phyloP scores from a whole-genome alignment of 2,329 filamentous ascomycete genomes.

The Onygenales sp. region DNA sequence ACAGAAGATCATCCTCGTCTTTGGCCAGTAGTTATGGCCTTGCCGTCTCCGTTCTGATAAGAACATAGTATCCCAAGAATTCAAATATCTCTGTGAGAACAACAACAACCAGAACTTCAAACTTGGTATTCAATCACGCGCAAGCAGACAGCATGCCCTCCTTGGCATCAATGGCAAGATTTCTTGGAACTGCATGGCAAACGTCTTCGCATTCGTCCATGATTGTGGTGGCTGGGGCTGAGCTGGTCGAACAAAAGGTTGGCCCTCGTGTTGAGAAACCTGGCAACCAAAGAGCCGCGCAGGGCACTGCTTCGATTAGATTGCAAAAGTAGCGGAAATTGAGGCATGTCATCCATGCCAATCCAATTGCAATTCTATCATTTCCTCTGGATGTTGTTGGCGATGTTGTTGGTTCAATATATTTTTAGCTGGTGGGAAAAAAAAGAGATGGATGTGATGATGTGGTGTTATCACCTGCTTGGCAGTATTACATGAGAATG shows the following conservation, averaged over 20 bases:
- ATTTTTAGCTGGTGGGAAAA: no score
- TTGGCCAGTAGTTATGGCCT: background rate
- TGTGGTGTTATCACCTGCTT: no score
- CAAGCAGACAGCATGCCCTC: background rate
- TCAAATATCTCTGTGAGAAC: background rate
- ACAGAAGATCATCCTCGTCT: background rate
- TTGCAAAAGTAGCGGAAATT: no score
- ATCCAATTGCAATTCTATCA: no score
- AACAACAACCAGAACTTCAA: background rate
- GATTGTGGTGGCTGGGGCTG: background rate
- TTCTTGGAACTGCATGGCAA: background rate
- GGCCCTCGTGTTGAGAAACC: no score
- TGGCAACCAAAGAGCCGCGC: no score
- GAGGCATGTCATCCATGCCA: no score
- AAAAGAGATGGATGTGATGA: no score
- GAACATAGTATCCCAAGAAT: background rate
- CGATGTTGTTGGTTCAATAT: no score
- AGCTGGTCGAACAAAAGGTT: background rate
- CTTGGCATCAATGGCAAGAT: background rate
- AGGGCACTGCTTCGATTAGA: no score
- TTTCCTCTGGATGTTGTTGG: no score
- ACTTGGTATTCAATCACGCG: background rate
- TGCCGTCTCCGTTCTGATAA: background rate
- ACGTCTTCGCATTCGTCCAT: background rate
- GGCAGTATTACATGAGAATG: no score